Evolutionary conservation across 139 green algal genomes (phyloP).

Genomic region (Chlamydomonas sphaeroides): DNA sequence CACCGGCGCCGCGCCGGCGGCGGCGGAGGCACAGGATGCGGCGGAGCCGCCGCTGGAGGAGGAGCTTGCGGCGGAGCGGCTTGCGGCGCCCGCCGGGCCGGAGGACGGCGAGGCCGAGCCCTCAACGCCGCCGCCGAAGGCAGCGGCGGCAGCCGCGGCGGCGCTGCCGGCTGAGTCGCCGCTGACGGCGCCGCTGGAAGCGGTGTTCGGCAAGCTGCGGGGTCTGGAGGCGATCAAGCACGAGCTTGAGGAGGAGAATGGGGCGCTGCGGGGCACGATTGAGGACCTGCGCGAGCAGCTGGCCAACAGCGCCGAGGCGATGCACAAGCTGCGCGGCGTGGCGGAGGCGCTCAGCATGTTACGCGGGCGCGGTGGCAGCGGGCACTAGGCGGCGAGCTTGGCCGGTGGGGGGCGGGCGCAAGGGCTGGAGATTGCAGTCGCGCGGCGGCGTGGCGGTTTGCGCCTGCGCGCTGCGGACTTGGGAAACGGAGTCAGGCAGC

Average conservation of each 20-base stretch:
- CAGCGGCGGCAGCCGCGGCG: background rate
- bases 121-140: no score
- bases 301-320: slow-evolving; percentile 23
- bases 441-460: no score
- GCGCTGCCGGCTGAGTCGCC: background rate
- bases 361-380: background rate
- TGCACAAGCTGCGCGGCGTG: slow-evolving; percentile 30
- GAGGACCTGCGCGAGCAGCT: slow-evolving; percentile 25
- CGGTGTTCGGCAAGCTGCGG: slow-evolving; percentile 18
- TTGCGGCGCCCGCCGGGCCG: no score
- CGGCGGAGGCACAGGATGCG: background rate
- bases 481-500: no score
- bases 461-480: no score
- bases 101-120: background rate
- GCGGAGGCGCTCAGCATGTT: slow-evolving; percentile 36
- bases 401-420: no score
- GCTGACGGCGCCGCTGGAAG: background rate
- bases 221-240: slow-evolving; percentile 11
- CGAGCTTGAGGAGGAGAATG: slow-evolving; percentile 35
- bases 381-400: no score
- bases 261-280: slow-evolving; percentile 16
- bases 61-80: background rate
- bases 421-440: no score
- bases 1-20: no score
- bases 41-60: background rate